These are phyloP conservation scores for Cyclotella cryptica DNA, from an alignment of 108 stramenopile genomes.

Conservation along the genomic window DNA sequence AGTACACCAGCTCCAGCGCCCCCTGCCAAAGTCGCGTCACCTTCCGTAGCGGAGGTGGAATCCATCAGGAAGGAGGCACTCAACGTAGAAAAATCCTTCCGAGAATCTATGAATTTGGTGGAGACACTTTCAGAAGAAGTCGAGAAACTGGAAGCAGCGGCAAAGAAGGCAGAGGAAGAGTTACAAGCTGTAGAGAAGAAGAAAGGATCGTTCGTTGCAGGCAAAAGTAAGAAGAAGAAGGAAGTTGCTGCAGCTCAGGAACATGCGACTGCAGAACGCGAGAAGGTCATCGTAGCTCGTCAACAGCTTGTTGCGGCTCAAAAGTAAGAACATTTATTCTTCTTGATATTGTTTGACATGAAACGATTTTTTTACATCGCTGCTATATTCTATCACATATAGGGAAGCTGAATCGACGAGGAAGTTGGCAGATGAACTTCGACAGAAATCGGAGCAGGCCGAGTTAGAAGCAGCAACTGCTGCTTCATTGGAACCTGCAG, in stretches of 20 bases:
- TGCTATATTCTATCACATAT: neutral
- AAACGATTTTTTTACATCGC: too few relatives aligned
- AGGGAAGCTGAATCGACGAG: slow-evolving; percentile 58
- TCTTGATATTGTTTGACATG: neutral
- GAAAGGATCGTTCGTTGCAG: slow-evolving; percentile 64
- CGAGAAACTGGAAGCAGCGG: slow-evolving; percentile 62
- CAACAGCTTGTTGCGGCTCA: slow-evolving; percentile 63
- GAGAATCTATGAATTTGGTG: slow-evolving; percentile 61
- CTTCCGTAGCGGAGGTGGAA: slow-evolving; percentile 46
- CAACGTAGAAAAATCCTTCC: slow-evolving; percentile 62
- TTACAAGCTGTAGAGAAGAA: slow-evolving; percentile 58
- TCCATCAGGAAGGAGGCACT: slow-evolving; percentile 60
- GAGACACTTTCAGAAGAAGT: slow-evolving; percentile 54
- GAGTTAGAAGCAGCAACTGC: slow-evolving; percentile 80
- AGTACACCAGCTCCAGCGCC: slow-evolving; percentile 25
- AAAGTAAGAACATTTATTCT: slow-evolving; percentile 11
- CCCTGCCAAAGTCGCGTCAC: slow-evolving; percentile 34
- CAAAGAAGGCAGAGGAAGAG: slow-evolving; percentile 70
- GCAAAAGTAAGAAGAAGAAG: slow-evolving; percentile 76
- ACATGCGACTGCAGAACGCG: slow-evolving; percentile 59
- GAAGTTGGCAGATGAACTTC: slow-evolving; percentile 66
- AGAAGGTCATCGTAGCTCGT: slow-evolving; percentile 66
- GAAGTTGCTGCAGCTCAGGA: slow-evolving; percentile 63
- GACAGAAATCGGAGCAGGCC: slow-evolving; percentile 72
- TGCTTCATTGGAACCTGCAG: slow-evolving; percentile 50